Evolutionary conservation across 768 basidiomycete genomes (phyloP).

Genomic region (Steccherinum ochraceum): DNA sequence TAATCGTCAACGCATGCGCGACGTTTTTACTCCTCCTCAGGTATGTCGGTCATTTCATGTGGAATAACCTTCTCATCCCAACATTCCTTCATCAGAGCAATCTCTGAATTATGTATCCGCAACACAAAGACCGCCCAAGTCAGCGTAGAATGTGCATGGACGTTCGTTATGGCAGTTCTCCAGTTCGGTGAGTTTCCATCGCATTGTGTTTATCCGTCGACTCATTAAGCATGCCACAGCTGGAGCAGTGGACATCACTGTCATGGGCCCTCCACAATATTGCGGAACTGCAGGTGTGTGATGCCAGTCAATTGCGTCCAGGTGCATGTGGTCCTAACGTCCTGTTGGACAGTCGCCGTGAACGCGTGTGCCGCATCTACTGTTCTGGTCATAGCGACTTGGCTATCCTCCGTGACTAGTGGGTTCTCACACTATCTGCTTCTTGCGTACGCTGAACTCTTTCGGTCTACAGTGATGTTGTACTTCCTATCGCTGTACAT

Average conservation of each 20-base stretch:
- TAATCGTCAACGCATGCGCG: conserved; percentile 40
- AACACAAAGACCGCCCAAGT: conserved; percentile 35
- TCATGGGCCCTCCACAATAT: conserved; percentile 33
- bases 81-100: conserved; percentile 19
- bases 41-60: conserved; percentile 18
- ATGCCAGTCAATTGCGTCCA: too few relatives aligned
- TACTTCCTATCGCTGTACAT: conserved; percentile 53
- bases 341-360: conserved; percentile 8
- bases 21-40: conserved; percentile 23
- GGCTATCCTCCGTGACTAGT: conserved; percentile 24
- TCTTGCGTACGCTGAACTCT: not conserved
- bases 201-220: conserved; percentile 1
- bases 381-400: conserved; percentile 22
- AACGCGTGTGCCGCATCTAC: conserved; percentile 22
- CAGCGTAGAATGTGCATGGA: conserved; percentile 52
- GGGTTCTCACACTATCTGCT: conserved; percentile 10
- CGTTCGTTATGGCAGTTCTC: conserved; percentile 38
- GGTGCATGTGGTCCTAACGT: too few relatives aligned
- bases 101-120: conserved; percentile 31
- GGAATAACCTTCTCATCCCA: not conserved
- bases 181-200: conserved; percentile 40
- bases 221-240: conserved; percentile 26
- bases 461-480: conserved; percentile 31
- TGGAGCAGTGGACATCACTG: conserved; percentile 40
- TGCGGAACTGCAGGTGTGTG: too few relatives aligned